Percentiles rank a stretch among this genome's conserved stretches.
These are phyloP conservation scores for Alloascoidea africana DNA, from an alignment of 805 yeast species.

Conservation along the genomic window DNA sequence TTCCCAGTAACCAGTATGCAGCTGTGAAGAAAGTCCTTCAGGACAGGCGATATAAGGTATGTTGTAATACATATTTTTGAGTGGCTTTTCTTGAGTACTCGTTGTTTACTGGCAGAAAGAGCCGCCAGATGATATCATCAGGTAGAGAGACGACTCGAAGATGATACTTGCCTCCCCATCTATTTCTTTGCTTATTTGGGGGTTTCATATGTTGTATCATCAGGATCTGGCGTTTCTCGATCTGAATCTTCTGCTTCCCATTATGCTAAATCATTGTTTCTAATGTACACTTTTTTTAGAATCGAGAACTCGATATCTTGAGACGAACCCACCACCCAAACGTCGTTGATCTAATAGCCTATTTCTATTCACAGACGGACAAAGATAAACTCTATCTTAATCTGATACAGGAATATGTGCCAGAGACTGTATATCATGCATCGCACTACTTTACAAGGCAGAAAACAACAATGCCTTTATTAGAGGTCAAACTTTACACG, in stretches of 20 bases:
- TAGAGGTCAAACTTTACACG: constrained; percentile 82
- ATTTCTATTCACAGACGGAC: constrained; percentile 62
- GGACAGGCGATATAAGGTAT: constrained; percentile 82
- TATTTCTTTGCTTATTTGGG: too few species aligned
- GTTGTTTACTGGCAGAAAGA: too few species aligned
- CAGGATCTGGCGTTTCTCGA: too few species aligned
- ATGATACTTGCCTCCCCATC: too few species aligned
- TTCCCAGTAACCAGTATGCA: constrained; percentile 62
- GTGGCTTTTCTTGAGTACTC: too few species aligned
- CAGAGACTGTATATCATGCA: constrained; percentile 91
- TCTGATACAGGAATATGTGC: constrained; percentile 80
- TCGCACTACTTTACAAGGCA: constrained; percentile 48
- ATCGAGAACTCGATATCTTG: constrained; percentile 93
- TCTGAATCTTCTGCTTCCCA: not conserved
- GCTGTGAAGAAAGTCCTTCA: constrained; percentile 96
- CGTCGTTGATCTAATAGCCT: constrained; percentile 77
- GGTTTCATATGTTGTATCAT: too few species aligned
- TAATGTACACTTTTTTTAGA: constrained; percentile 49
- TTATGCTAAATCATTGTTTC: not conserved
- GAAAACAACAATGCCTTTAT: constrained; percentile 68
- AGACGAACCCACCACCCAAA: constrained; percentile 74
- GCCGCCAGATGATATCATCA: too few species aligned
- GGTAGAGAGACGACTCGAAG: too few species aligned
- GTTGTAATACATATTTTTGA: too few species aligned
- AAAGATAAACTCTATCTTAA: constrained; percentile 78